Percentiles rank a stretch among this genome's conserved stretches.
These are phyloP conservation scores for Linum lewisii DNA, from an alignment of 345 rosid genomes.

Conservation along the genomic window DNA sequence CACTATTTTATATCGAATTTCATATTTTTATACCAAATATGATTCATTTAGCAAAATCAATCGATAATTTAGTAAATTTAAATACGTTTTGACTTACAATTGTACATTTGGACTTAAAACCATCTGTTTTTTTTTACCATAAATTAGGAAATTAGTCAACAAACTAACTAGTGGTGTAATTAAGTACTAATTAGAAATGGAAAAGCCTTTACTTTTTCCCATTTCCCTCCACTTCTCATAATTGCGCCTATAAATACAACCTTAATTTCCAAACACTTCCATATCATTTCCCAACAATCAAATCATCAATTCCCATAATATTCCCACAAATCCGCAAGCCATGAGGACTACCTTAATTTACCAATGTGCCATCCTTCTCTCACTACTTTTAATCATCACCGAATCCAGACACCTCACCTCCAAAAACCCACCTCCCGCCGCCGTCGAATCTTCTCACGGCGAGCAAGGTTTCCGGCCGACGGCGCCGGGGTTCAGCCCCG, in stretches of 20 bases:
- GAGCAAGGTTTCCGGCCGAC: background rate
- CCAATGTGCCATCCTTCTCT: background rate
- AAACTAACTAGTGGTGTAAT: too few species aligned
- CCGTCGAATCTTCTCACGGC: background rate
- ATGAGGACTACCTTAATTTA: background rate
- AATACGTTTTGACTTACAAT: too few species aligned
- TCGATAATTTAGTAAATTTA: too few species aligned
- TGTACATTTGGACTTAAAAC: too few species aligned
- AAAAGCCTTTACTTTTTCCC: background rate
- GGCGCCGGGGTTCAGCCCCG: conserved; percentile 13
- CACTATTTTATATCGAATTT: too few species aligned
- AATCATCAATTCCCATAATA: background rate
- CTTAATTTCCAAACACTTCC: background rate
- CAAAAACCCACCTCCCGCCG: background rate
- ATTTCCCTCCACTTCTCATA: background rate
- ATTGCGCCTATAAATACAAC: background rate
- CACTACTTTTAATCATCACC: background rate
- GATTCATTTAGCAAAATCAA: too few species aligned
- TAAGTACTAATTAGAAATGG: too few species aligned
- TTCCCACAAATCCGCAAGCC: background rate
- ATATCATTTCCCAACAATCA: background rate
- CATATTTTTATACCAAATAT: too few species aligned
- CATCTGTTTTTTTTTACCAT: too few species aligned
- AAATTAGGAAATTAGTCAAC: too few species aligned
- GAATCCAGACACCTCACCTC: background rate